A percentile compares a stretch with the other conserved stretches of the same genome.
phyloP scores from a whole-genome alignment of 495 filamentous ascomycete species.

The Echria macrotheca region DNA sequence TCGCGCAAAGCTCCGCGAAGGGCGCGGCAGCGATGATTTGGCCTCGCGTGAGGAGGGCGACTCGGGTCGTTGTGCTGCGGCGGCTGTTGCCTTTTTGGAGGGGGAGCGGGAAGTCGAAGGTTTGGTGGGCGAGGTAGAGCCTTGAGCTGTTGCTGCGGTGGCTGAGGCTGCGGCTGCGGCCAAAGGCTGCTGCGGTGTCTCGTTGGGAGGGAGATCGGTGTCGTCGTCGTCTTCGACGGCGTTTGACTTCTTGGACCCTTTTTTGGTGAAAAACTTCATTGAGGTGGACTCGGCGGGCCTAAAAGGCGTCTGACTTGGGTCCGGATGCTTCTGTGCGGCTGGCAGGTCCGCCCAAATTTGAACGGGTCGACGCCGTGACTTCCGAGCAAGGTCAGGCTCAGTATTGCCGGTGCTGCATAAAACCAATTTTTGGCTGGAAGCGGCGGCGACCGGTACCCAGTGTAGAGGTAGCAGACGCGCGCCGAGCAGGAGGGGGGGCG shows the following conservation, averaged over 20 bases:
- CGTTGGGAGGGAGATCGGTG: conserved; percentile 16
- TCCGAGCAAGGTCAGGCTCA: conserved; percentile 28
- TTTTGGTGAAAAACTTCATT: conserved; percentile 55
- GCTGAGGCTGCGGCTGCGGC: conserved; percentile 20
- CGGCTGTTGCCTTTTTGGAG: conserved; percentile 30
- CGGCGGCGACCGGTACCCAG: conserved; percentile 18
- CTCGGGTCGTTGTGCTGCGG: conserved; percentile 16
- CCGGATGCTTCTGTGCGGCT: conserved; percentile 26
- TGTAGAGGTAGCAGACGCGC: conserved; percentile 10
- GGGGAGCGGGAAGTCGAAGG: conserved; percentile 27
- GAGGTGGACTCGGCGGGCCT: conserved; percentile 18
- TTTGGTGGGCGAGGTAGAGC: conserved; percentile 6
- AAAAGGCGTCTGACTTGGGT: conserved; percentile 16
- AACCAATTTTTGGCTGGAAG: conserved; percentile 21
- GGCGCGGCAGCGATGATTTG: conserved; percentile 30
- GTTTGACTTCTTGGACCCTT: conserved; percentile 46
- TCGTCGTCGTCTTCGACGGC: conserved; percentile 42
- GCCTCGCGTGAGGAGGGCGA: conserved; percentile 23
- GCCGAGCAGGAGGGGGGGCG: not conserved
- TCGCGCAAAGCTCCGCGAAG: conserved; percentile 35
- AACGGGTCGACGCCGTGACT: conserved; percentile 22
- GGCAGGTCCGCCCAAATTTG: conserved; percentile 13
- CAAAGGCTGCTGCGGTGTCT: conserved; percentile 20
- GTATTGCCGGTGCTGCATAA: conserved; percentile 25
- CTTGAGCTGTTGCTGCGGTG: conserved; percentile 5